Evolutionary conservation across 495 filamentous ascomycete genomes (phyloP).

Genomic region (Penicillium desertorum): DNA sequence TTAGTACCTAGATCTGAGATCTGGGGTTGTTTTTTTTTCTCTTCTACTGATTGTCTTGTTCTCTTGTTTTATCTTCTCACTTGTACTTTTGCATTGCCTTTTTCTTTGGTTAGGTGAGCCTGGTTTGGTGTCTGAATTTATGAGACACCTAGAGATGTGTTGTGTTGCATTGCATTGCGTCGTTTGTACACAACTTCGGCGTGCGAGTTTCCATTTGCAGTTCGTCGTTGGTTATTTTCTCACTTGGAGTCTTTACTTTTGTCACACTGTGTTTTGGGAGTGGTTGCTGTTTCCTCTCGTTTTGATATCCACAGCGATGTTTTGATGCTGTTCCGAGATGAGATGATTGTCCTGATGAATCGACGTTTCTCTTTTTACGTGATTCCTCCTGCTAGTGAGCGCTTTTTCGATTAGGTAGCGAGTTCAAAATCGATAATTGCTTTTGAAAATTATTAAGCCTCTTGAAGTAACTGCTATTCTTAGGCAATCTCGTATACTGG

Average conservation of each 20-base stretch:
- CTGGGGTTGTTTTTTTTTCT: background rate
- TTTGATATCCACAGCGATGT: slow-evolving; percentile 10
- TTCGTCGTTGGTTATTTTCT: background rate
- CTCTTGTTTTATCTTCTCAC: slow-evolving; percentile 2
- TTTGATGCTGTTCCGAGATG: slow-evolving; percentile 13
- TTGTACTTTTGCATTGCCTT: slow-evolving; percentile 9
- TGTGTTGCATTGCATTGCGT: background rate
- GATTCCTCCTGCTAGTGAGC: background rate
- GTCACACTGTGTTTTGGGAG: background rate
- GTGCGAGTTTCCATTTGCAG: background rate
- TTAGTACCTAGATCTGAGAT: slow-evolving; percentile 3
- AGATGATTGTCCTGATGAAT: slow-evolving; percentile 11
- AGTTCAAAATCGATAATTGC: background rate
- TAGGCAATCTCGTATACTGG: background rate
- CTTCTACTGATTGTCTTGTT: background rate
- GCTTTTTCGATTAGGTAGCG: slow-evolving; percentile 1
- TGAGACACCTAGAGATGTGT: background rate
- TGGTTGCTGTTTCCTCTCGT: slow-evolving; percentile 8
- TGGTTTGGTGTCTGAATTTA: slow-evolving; percentile 1
- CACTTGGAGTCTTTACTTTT: background rate
- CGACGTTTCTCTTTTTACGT: background rate
- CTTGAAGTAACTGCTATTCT: background rate
- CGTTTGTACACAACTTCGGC: background rate
- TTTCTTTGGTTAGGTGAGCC: background rate
- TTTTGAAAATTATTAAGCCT: background rate